Base-by-base conservation (phyloP, 805 yeast genomes). In the Kuraishia borneana region DNA sequence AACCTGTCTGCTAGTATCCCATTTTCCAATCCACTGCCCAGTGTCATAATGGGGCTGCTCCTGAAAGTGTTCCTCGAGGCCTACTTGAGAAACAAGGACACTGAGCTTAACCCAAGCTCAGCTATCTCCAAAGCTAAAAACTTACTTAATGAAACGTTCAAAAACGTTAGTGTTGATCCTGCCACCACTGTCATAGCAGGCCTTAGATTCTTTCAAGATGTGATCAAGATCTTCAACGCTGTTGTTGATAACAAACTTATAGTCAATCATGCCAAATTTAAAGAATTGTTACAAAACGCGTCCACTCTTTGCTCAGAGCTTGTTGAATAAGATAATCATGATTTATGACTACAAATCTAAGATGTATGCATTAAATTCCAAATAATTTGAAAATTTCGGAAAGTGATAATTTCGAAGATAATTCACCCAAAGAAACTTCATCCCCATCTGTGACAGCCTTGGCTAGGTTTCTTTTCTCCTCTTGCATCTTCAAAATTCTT, bases 11-110 rank as follows among this genome's bases (percentile, higher is more conserved):
- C 56, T 9, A 63, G 69, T 39, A 46, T 80, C 33, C 95, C 95
- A 8, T 83, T 82, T 47, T 68, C 62, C 38, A 51, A 50, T 19
- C 60, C 61, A 28, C 52, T 73, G 21, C 78, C 83, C 39, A 78
- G 67, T 46, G 74, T 84, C 1, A 58, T 81, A 10, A 51, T 76
- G 45, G 89, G 83, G 6, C 64, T 80, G 8, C 60, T 78, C 3
- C 58, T 69, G 5, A 75, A 74, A 45, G 57, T 70, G 14, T 73
- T 68, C 42, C 63, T 74, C 29, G 75, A 70, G 37, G 26, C 33
- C 1, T 48, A 44, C 32, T 31, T 43, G 10, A 34, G 35, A 16
- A 47, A 47, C 14, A 26, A 16, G 10, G 33, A 30, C 6, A 32
- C 22, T 4, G 19, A 16, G n/a, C 5, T 18, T 4, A 30, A 10